Evolutionary conservation across 2,329 filamentous ascomycete species (phyloP).

Genomic region (Pleurostoma richardsiae): DNA sequence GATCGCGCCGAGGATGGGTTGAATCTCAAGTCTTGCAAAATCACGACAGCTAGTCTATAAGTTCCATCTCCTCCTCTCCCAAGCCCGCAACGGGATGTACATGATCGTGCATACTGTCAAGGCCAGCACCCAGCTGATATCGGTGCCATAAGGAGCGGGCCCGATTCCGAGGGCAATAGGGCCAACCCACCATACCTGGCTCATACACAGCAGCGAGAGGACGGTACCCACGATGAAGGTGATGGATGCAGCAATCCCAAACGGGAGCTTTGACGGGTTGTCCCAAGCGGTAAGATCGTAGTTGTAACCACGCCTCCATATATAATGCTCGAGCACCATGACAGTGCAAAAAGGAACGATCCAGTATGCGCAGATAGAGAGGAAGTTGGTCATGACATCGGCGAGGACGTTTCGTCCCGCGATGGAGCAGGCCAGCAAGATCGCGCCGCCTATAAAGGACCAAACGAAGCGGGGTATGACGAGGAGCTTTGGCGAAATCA

Average conservation of each 20-base stretch:
- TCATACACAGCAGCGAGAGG: conserved; percentile 6
- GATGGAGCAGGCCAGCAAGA: conserved; percentile 5
- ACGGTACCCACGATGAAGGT: conserved; percentile 6
- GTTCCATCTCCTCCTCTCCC: conserved; percentile 4
- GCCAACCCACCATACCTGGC: conserved; percentile 9
- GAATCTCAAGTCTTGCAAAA: too few species aligned
- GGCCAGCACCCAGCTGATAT: conserved; percentile 7
- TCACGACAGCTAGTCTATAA: too few species aligned
- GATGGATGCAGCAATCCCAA: conserved; percentile 6
- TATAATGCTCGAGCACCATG: conserved; percentile 8
- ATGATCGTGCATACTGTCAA: neutral
- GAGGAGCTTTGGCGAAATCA: conserved; percentile 6
- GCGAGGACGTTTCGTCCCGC: conserved; percentile 8
- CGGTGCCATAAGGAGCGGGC: conserved; percentile 1
- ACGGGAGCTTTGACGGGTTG: conserved; percentile 2
- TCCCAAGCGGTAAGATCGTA: conserved; percentile 8
- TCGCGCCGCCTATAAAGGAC: conserved; percentile 5
- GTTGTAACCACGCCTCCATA: conserved; percentile 6
- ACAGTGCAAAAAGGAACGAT: conserved; percentile 6
- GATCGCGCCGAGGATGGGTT: too few species aligned
- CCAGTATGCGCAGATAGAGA: conserved; percentile 10
- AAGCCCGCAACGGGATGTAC: conserved; percentile 3
- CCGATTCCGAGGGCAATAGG: conserved; percentile 6
- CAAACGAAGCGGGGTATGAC: conserved; percentile 8
- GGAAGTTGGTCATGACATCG: conserved; percentile 10